Base-by-base conservation (phyloP, 179 eudicot genomes). In the Monotropa hypopitys region DNA sequence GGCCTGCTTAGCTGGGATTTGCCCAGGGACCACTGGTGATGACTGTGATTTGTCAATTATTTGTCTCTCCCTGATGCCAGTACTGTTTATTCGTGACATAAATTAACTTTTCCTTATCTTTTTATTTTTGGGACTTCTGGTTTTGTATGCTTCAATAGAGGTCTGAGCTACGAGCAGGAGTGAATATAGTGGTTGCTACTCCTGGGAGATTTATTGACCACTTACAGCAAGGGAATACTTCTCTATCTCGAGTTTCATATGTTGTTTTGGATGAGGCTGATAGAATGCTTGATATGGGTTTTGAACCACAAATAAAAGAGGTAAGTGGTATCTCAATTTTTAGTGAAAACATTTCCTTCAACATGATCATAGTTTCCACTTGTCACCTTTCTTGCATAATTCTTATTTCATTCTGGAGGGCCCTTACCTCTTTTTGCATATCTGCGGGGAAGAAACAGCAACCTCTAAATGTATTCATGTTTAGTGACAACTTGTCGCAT, bases 231-330 rank as follows among this genome's bases (percentile, higher is more conserved):
- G 90, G 90, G 72, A 85, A 82, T 73, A 83, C 85, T n/a, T 85
- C 81, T 30, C 83, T 87, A 26, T 79, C 85, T 33, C 77, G 88
- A 76, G 80, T 85, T 72, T 82, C 88, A 33, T 85, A 80, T 82
- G 82, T 87, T 50, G 84, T 87, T 54, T 73, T 87, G 80, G 90
- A 87, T 54, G 90, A 87, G 76, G 90, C 90, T 78, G 90, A 87
- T 75, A 76, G 88, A 54, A 87, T 87, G 90, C 88, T 87, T 75
- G 90, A 87, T 72, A 87, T 85, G 90, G 90, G 90, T 16, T 87
- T 87, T 84, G 90, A 87, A 77, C 87, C 83, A 12, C 88, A 87
- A 67, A 87, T 87, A 76, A 85, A 81, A 83, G 89, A 87, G 85
- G 89, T 83, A 67, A 74, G 6, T 33, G 68, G 38, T 20, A 40